Percentiles rank a stretch among this genome's conserved stretches.
phyloP scores from a whole-genome alignment of 768 basidiomycete genomes.

The Boletus vermiculosoides region DNA sequence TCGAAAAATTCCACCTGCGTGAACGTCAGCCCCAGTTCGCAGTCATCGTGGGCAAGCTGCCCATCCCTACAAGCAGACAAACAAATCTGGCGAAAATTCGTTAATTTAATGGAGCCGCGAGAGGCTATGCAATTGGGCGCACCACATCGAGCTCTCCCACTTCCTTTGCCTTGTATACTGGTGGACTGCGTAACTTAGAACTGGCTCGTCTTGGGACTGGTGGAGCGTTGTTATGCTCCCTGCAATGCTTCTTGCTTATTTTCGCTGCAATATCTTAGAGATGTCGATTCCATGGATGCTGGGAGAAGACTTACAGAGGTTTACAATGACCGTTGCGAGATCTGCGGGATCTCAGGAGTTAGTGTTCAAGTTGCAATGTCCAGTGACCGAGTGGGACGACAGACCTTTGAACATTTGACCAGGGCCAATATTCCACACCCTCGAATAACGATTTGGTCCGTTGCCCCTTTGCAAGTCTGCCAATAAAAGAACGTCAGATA shows the following conservation, averaged over 20 bases:
- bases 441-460: conserved; percentile 17
- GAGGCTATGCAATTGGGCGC: not conserved
- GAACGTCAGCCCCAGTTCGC: conserved; percentile 17
- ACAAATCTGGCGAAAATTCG: conserved; percentile 17
- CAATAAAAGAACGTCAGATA: not conserved
- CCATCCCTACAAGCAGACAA: conserved; percentile 29
- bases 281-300: not conserved
- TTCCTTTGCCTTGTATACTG: conserved; percentile 1
- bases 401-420: conserved; percentile 19
- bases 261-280: conserved; percentile 3
- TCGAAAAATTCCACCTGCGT: conserved; percentile 20
- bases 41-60: conserved; percentile 25
- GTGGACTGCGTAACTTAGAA: conserved; percentile 1
- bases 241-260: conserved; percentile 2
- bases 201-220: conserved; percentile 8
- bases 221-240: not conserved
- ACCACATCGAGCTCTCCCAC: conserved; percentile 23
- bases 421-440: conserved; percentile 12
- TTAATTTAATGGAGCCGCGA: not conserved
- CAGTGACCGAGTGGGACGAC: not conserved
- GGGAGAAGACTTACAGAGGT: conserved; percentile 10
- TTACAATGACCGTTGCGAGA: not conserved
- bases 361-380: not conserved
- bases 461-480: conserved; percentile 19
- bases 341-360: not conserved